Base-by-base conservation (phyloP, 1,139 yeast species). In the Suhomyces guaymorum region DNA sequence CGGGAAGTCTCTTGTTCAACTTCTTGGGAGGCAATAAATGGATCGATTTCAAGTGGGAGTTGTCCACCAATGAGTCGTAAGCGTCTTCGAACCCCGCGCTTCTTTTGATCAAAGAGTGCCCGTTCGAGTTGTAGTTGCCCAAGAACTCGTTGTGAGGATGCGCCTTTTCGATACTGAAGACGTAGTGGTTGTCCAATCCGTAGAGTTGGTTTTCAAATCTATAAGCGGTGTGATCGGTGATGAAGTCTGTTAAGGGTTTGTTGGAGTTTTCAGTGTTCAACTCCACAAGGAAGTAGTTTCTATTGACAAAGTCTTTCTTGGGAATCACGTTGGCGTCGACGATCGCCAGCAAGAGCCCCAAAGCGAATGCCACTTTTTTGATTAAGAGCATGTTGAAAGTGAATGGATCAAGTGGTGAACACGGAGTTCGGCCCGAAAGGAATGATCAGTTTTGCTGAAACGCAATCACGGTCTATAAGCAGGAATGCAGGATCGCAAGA, bases 241-340 rank as follows among this genome's bases (percentile, higher is more conserved):
- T 57, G 44, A 73, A 70, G 12, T 51, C 52, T 8, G 48, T 48
- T 17, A 66, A 57, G 10, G 69, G 62, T 30, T 43, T 39, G 32
- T 43, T 54, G 24, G 60, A 48, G 21, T 59, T 39, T n/a, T 23
- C 13, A 4, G 73, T 64, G 44, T 71, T 66, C n/a, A 73, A 35
- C 46, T 81, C 87, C 21, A 82, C 66, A 9, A 82, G 70, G 44
- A 81, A 79, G 57, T 82, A 82, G 44, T 75, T 66, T 28, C 61
- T 59, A 21, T 43, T 42, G 7, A 51, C 63, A 47, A 63, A 70
- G 51, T 76, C 75, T 44, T 72, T 55, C 6, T 42, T 26, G 4
- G 68, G 70, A 26, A 59, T 42, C 33, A 33, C 35, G 23, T 24
- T 20, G 41, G 29, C 35, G 24, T 17, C 24, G 5, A 30, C 33